Evolutionary conservation across 345 rosid species (phyloP), one percentile per base, ranked within the genome.

Genomic region (Linum trigynum): DNA sequence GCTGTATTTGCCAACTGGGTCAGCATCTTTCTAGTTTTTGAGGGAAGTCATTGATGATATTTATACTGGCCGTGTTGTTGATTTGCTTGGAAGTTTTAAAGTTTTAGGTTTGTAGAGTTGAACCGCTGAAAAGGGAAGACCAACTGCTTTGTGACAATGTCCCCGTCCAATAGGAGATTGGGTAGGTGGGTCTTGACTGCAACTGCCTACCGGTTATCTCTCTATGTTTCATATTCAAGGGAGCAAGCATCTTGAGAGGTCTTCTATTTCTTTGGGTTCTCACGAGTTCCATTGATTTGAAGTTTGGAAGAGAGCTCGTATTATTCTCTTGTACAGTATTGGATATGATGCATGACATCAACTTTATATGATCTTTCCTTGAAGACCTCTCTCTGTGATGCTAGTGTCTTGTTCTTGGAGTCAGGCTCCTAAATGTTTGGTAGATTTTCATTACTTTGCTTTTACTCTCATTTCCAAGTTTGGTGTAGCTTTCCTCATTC

Each of bases 41-140:
- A 11, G 53, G 9, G 53, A 48, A 48, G 53, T 48, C 53, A 10
- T 48, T 48, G 53, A 9, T 48, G 53, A 48, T 9, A 9, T 48
- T 48, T 9, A 48, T 48, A 48, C 14, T 48, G 53, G 14, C 53
- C 53, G 3, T 5, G 53, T 3, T 9, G 53, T 12, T 48, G 9
- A 15, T 48, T 48, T 12, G 14, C 14, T 48, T 48, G 53, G 53
- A 48, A 48, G 53, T 10, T 48, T 48, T 15, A 48, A 9, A 48
- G 11, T 48, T 48, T 48, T 48, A 48, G 53, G 53, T 48, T 12
- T 5, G 14, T 48, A 65, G 50, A 39, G 56, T 65, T 67, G 39
- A 71, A 15, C 37, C 50, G 14, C 42, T 65, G 65, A 69, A 10
- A 48, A 36, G 65, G 32, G 8, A 48, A 62, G 32, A 57, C 5